Percentiles rank a stretch among this genome's conserved stretches.
Evolutionary conservation across 257 asterid species (phyloP).

Genomic region (Solanum stenotomum): DNA sequence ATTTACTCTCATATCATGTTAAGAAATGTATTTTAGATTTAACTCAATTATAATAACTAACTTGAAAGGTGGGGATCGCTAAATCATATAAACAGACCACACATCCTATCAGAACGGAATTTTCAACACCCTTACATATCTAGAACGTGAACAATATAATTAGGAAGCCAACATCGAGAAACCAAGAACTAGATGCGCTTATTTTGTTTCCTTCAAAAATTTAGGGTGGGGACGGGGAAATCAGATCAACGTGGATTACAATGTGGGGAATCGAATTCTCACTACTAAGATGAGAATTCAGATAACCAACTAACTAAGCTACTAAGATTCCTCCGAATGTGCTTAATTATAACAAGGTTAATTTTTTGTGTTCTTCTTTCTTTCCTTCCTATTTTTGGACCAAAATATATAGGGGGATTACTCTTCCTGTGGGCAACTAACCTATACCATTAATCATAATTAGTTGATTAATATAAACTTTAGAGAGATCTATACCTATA

Average conservation of each 20-base stretch:
- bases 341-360: neutral
- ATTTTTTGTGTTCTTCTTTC: neutral
- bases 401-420: neutral
- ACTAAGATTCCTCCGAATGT: neutral
- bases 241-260: neutral
- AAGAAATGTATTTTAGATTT: neutral
- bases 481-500: neutral
- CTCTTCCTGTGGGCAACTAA: neutral
- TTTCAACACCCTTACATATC: neutral
- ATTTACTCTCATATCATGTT: neutral
- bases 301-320: neutral
- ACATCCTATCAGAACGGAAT: neutral
- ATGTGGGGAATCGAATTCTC: neutral
- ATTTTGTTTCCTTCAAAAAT: no score
- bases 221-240: neutral
- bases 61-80: neutral
- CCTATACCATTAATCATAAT: neutral
- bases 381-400: neutral
- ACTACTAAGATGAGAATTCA: fast-evolving
- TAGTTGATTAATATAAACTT: neutral
- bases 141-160: neutral
- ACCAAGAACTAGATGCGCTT: neutral
- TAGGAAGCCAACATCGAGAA: neutral
- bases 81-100: neutral
- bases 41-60: neutral